Base-by-base conservation (phyloP, 23 red algal genomes). In the Agarophyton chilense region DNA sequence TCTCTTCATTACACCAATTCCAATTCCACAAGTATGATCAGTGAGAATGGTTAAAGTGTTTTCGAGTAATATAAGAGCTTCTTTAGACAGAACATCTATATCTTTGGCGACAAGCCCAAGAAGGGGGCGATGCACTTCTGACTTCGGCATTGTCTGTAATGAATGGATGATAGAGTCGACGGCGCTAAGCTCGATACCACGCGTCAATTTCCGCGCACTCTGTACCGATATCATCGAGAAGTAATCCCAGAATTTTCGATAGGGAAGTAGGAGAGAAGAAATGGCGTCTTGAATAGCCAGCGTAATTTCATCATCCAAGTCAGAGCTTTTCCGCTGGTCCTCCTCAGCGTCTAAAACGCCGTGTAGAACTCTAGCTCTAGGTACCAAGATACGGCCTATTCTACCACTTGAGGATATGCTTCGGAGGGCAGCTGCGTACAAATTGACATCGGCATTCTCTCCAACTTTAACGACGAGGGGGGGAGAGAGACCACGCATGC, bases 231-330 rank as follows among this genome's bases (percentile, higher is more conserved):
- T 60, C 22, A 57, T 53, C 9, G 39, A 52, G 22, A 72, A 73
- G 40, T 45, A 68, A 39, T 89, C 71, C 85, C 85, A 89, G 56
- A 89, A 89, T 29, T 50, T 53, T 26, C 73, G 85, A 50, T 73
- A 79, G 50, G 85, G 85, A 38, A 61, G 36, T 31, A 89, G 72
- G 31, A 89, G 71, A 19, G 67, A 49, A 62, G 85, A 64, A 32
- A 89, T 72, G 71, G 85, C 85, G 26, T 89, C 54, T 24, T 60
- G 45, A 10, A 89, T 64, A 65, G 85, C 67, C 4, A 31, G n/a
- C 12, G 21, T 34, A 50, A 89, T 24, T 28, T 53, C 85, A 26
- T 51, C 58, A 70, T 79, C 71, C 0, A 52, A 45, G 19, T 31
- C 26, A 58, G 52, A 12, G 21, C 13, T 74, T 28, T 74, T 39